Evolutionary conservation across 495 filamentous ascomycete genomes (phyloP).

Genomic region (Melanomma pulvis-pyrius): DNA sequence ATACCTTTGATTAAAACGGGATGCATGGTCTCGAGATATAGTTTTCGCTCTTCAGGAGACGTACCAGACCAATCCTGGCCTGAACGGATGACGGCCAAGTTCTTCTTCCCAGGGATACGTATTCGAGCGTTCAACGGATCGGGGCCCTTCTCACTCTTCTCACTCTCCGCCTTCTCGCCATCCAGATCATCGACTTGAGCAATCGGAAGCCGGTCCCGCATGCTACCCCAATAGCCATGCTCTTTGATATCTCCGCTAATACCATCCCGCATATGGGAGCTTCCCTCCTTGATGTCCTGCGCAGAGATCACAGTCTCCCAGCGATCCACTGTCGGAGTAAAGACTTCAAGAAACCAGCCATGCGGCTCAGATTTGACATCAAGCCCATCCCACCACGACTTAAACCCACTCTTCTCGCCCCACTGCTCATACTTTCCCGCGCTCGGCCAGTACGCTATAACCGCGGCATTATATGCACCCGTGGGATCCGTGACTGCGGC

Average conservation of each 20-base stretch:
- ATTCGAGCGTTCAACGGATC: conserved; percentile 12
- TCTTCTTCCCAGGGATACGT: conserved; percentile 35
- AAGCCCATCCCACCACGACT: conserved; percentile 41
- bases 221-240: conserved; percentile 46
- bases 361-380: conserved; percentile 11
- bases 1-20: conserved; percentile 41
- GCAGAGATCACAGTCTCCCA: conserved; percentile 44
- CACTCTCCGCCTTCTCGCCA: conserved; percentile 11
- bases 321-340: conserved; percentile 42
- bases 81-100: conserved; percentile 43
- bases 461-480: conserved; percentile 37
- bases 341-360: conserved; percentile 46
- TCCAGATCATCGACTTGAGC: conserved; percentile 40
- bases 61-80: conserved; percentile 45
- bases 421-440: conserved; percentile 34
- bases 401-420: conserved; percentile 38
- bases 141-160: not conserved
- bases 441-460: conserved; percentile 43
- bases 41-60: conserved; percentile 36
- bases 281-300: conserved; percentile 39
- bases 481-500: conserved; percentile 38
- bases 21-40: conserved; percentile 44
- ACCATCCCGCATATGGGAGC: conserved; percentile 36
- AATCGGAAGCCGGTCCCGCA: conserved; percentile 41
- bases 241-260: conserved; percentile 36